A percentile compares a stretch with the other conserved stretches of the same genome.
Conservation (phyloP, 805 yeast genomes). For the Barnettozyma populi region DNA sequence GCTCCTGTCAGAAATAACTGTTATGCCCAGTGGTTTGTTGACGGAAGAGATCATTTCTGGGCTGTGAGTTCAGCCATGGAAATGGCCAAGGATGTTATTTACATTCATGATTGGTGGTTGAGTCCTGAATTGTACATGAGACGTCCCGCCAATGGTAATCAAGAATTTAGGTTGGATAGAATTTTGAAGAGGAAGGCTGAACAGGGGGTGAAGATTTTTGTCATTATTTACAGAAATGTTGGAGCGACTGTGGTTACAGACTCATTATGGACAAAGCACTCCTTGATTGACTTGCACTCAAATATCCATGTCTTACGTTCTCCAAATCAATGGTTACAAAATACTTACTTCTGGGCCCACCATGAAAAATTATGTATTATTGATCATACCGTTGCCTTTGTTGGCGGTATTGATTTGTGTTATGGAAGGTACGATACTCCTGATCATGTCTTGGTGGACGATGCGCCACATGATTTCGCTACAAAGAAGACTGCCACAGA, state of each 20-base stretch:
- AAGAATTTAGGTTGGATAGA: conserved; percentile 88
- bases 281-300: conserved; percentile 75
- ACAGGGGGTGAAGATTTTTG: conserved; percentile 90
- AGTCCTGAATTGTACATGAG: conserved; percentile 90
- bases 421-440: conserved; percentile 96
- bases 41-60: conserved; percentile 95
- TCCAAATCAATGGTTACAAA: conserved; percentile 90
- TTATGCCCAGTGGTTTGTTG: conserved; percentile 95
- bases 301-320: conserved; percentile 89
- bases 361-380: conserved; percentile 88
- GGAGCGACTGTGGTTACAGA: conserved; percentile 92
- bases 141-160: conserved; percentile 93
- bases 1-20: conserved; percentile 86
- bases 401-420: conserved; percentile 95
- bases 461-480: conserved; percentile 37
- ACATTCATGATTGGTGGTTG: conserved; percentile 98
- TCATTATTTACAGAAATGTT: conserved; percentile 89
- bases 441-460: conserved; percentile 87
- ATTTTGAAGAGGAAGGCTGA: conserved; percentile 83
- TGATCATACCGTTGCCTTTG: conserved; percentile 82
- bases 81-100: conserved; percentile 89
- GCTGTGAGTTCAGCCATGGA: conserved; percentile 88
- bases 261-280: conserved; percentile 91
- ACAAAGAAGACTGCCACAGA: conserved; percentile 29
- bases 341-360: conserved; percentile 97